phyloP scores from a whole-genome alignment of 2,329 filamentous ascomycete species.

The Paecilomyces sp. region DNA sequence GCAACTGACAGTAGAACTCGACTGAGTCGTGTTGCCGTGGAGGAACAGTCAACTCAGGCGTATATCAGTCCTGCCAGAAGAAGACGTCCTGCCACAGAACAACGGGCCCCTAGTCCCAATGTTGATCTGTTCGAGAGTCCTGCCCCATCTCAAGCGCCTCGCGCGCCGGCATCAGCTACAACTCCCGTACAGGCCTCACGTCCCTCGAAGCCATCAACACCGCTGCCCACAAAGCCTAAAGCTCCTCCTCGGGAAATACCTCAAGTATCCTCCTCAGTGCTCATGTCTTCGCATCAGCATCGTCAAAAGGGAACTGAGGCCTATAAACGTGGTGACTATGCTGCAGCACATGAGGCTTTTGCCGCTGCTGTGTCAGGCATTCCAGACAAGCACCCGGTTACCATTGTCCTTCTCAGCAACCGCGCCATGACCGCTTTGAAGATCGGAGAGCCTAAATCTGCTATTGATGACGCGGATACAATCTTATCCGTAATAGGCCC shows the following conservation, averaged over 20 bases:
- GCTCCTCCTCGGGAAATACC: conserved; percentile 50
- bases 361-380: conserved; percentile 67
- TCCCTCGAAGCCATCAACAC: conserved; percentile 36
- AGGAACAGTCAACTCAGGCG: conserved; percentile 73
- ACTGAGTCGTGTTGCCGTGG: conserved; percentile 64
- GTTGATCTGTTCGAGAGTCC: conserved; percentile 58
- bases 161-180: conserved; percentile 25
- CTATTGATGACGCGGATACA: conserved; percentile 74
- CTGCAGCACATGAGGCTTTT: conserved; percentile 76
- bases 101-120: conserved; percentile 39
- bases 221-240: conserved; percentile 41
- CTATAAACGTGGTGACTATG: conserved; percentile 92
- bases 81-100: conserved; percentile 51
- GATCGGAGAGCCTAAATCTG: conserved; percentile 82
- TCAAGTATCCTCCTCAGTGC: conserved; percentile 57
- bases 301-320: conserved; percentile 76
- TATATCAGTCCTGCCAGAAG: conserved; percentile 83
- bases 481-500: conserved; percentile 75
- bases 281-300: conserved; percentile 70
- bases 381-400: conserved; percentile 71
- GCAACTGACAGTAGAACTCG: conserved; percentile 49
- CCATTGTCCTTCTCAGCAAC: conserved; percentile 85
- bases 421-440: conserved; percentile 85
- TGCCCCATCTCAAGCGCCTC: conserved; percentile 21
- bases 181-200: conserved; percentile 25